Percentiles rank a stretch among this genome's conserved stretches.
Conservation (phyloP, 257 asterid species). For the Capsicum rhomboideum region DNA sequence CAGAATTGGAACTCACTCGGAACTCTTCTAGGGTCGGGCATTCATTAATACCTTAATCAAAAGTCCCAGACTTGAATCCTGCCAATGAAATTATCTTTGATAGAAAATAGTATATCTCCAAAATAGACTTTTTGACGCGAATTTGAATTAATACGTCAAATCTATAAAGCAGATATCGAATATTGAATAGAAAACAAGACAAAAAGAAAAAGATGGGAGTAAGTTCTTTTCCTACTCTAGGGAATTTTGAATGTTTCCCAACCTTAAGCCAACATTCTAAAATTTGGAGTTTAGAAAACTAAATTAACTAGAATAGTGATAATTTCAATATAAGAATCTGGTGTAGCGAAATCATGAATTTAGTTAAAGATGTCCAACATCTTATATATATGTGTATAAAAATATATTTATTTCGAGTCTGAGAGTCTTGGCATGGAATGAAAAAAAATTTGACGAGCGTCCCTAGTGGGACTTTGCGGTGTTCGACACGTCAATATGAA, state of each 20-base stretch:
- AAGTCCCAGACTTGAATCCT: rapidly evolving
- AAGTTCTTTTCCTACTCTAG: not conserved
- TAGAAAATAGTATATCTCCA: not conserved
- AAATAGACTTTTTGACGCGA: not conserved
- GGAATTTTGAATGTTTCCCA: not conserved
- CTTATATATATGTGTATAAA: too few relatives aligned
- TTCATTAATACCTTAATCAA: rapidly evolving
- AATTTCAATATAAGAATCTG: not conserved
- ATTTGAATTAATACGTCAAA: rapidly evolving
- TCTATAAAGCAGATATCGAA: not conserved
- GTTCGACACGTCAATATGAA: too few relatives aligned
- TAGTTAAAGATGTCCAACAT: too few relatives aligned
- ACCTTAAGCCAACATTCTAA: not conserved
- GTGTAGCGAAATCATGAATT: rapidly evolving
- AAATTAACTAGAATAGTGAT: not conserved
- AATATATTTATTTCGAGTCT: too few relatives aligned
- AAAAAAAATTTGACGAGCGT: too few relatives aligned
- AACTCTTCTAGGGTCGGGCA: not conserved
- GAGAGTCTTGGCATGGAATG: too few relatives aligned
- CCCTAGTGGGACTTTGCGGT: too few relatives aligned
- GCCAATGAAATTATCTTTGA: not conserved
- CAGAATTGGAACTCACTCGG: too few relatives aligned
- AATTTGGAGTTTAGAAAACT: not conserved
- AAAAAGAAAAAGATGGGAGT: too few relatives aligned
- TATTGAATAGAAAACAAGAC: rapidly evolving